Percentiles rank a stretch among this genome's conserved stretches.
Evolutionary conservation across 208 protist genomes (phyloP).

Genomic region (Leishmania gerbilli): DNA sequence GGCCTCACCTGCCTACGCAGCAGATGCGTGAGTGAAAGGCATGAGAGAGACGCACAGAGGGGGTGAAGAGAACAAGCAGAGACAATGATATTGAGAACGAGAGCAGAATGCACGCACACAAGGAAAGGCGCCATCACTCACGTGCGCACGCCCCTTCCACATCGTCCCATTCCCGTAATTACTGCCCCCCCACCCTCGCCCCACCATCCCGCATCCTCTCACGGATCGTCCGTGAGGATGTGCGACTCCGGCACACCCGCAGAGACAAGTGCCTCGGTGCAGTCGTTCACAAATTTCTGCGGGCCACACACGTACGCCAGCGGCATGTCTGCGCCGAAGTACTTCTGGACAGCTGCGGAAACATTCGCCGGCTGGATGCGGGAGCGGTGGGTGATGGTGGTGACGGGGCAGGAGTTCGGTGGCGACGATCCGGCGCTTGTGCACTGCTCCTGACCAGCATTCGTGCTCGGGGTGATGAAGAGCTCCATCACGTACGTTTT

Average conservation of each 20-base stretch:
- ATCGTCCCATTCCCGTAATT: background rate
- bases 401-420: background rate
- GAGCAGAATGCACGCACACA: background rate
- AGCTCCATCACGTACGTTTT: conserved; percentile 37
- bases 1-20: background rate
- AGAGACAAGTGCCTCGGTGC: conserved; percentile 43
- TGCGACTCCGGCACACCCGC: conserved; percentile 50
- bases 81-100: background rate
- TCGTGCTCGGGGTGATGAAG: conserved; percentile 15
- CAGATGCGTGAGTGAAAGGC: background rate
- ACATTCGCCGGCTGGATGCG: conserved; percentile 46
- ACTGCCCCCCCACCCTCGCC: too few relatives aligned
- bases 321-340: conserved; percentile 41
- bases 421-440: background rate
- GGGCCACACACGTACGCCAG: conserved; percentile 78
- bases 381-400: conserved; percentile 34
- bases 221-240: conserved; percentile 68
- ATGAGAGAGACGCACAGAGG: background rate
- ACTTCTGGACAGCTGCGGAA: conserved; percentile 29
- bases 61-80: background rate
- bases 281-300: conserved; percentile 47
- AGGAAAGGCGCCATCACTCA: background rate
- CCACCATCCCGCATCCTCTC: background rate
- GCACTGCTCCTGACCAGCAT: background rate
- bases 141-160: background rate